Conservation (phyloP, 768 basidiomycete genomes). For the Pluteus cervinus region DNA sequence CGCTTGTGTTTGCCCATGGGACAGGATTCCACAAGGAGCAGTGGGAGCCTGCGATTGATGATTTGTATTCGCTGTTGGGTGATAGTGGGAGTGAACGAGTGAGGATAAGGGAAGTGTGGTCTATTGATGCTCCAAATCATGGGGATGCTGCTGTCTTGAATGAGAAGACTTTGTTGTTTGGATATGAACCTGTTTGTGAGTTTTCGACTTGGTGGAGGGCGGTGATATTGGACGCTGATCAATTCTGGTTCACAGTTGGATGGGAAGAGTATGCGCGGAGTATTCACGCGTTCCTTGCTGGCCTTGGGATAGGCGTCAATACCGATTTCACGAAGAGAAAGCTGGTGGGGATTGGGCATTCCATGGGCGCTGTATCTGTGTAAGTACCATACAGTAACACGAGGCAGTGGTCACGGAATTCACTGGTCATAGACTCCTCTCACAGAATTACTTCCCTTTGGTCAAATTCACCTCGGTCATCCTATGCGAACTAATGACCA, state of each 20-base stretch:
- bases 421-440: conserved; percentile 25
- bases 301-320: conserved; percentile 40
- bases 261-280: conserved; percentile 50
- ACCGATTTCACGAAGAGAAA: conserved; percentile 43
- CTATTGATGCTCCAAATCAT: conserved; percentile 49
- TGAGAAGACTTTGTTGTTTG: conserved; percentile 31
- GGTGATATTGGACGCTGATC: too few relatives aligned
- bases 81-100: conserved; percentile 9
- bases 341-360: conserved; percentile 49
- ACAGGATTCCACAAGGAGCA: conserved; percentile 53
- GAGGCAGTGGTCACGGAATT: too few relatives aligned
- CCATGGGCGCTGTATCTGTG: conserved; percentile 45
- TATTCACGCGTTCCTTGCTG: conserved; percentile 42
- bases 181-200: conserved; percentile 38
- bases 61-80: conserved; percentile 28
- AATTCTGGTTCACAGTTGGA: conserved; percentile 23
- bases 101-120: conserved; percentile 43
- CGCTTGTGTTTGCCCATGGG: conserved; percentile 46
- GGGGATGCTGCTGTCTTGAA: conserved; percentile 48
- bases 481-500: conserved; percentile 41
- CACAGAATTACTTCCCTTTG: conserved; percentile 33
- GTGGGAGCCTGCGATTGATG: conserved; percentile 52
- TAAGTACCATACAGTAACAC: conserved; percentile 17
- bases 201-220: conserved; percentile 8
- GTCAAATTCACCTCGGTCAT: conserved; percentile 33